Evolutionary conservation across 2,329 filamentous ascomycete species (phyloP).

Genomic region (Colletotrichum coccodes): DNA sequence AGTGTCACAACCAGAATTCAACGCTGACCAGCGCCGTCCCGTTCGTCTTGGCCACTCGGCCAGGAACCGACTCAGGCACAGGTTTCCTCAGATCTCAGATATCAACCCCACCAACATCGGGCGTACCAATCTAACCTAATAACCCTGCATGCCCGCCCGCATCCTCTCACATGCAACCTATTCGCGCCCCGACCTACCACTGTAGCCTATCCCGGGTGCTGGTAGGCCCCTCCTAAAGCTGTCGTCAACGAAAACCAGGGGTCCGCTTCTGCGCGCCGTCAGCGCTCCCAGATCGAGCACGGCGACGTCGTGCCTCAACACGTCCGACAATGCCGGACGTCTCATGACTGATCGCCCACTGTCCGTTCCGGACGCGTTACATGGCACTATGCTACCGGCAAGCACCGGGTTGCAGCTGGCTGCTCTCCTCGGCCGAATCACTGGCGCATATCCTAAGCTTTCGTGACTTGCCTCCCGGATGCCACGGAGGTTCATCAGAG

Average conservation of each 20-base stretch:
- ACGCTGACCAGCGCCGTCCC: no score
- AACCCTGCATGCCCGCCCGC: neutral
- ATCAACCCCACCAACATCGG: slow-evolving; percentile 8
- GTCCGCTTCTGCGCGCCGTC: neutral
- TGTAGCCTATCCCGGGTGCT: neutral
- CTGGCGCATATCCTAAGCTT: neutral
- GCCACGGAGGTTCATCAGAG: neutral
- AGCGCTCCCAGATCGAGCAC: neutral
- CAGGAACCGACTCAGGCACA: neutral
- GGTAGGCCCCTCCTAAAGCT: neutral
- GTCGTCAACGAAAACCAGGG: neutral
- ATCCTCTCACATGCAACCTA: neutral
- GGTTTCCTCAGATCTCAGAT: slow-evolving; percentile 6
- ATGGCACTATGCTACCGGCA: neutral
- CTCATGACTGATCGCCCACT: neutral
- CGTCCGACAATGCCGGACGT: neutral
- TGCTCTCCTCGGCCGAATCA: neutral
- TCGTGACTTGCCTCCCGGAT: neutral
- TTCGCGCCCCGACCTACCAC: neutral
- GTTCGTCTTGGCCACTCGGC: neutral
- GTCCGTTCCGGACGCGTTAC: neutral
- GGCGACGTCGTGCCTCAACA: neutral
- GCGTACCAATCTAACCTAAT: neutral
- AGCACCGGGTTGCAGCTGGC: no score
- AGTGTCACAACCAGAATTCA: neutral